Percentiles rank a stretch among this genome's conserved stretches.
Conservation (phyloP, 352 stramenopile species). For the Phytophthora cajani region DNA sequence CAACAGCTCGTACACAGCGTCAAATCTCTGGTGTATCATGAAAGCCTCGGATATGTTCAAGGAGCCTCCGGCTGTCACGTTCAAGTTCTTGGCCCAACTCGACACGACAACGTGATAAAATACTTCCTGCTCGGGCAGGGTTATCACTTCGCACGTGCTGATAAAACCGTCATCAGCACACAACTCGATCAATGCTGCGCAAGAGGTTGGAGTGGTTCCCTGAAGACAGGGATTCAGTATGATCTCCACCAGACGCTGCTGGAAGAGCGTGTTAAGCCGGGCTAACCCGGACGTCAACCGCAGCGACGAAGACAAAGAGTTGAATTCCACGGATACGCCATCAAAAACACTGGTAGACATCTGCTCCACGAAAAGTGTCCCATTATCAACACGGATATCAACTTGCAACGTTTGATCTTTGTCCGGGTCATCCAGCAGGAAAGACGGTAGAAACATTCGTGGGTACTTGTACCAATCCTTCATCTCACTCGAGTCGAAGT, state of each 20-base stretch:
- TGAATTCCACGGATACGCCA: conserved; percentile 30
- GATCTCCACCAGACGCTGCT: conserved; percentile 36
- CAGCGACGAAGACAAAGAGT: conserved; percentile 9
- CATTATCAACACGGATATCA: conserved; percentile 36
- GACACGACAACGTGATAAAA: conserved; percentile 22
- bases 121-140: conserved; percentile 22
- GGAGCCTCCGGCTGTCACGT: conserved; percentile 4
- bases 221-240: conserved; percentile 9
- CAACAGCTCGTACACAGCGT: conserved; percentile 15
- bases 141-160: conserved; percentile 30
- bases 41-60: conserved; percentile 35
- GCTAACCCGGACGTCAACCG: conserved; percentile 29
- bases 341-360: conserved; percentile 32
- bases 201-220: conserved; percentile 1
- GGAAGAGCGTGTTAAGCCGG: conserved; percentile 41
- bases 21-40: conserved; percentile 20
- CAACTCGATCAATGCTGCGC: conserved; percentile 22
- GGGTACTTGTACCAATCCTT: conserved; percentile 37
- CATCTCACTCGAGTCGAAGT: conserved; percentile 20
- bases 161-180: conserved; percentile 38
- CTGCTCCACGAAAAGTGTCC: conserved; percentile 28
- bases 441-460: conserved; percentile 38
- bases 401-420: conserved; percentile 40
- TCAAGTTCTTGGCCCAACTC: conserved; percentile 14
- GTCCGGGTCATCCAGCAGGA: conserved; percentile 48